Evolutionary conservation across 306 rosid species (phyloP).

Genomic region (Trifolium pratense): DNA sequence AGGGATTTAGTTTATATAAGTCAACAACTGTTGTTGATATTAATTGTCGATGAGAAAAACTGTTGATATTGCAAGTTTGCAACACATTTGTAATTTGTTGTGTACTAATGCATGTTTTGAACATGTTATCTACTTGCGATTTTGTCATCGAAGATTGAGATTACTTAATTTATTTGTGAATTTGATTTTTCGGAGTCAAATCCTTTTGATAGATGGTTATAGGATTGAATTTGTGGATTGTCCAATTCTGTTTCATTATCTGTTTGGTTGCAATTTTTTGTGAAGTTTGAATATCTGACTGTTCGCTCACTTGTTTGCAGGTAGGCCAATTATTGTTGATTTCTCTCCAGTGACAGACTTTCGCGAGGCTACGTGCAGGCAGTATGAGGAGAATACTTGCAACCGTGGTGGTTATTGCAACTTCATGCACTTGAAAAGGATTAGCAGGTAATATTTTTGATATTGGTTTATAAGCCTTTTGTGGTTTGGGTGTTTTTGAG

Average conservation of each 20-base stretch:
- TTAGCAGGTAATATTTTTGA: constrained; percentile 52
- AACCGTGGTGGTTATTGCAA: constrained; percentile 80
- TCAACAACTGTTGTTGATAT: too few relatives aligned
- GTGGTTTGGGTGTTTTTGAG: neutral
- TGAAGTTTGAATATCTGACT: neutral
- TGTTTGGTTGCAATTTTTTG: neutral
- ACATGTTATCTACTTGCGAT: neutral
- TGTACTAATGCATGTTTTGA: neutral
- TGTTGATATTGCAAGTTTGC: neutral
- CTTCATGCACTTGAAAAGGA: constrained; percentile 78
- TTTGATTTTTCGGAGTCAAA: neutral
- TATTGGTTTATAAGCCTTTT: too few relatives aligned
- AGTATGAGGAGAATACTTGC: constrained; percentile 75
- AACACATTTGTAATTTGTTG: neutral
- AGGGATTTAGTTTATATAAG: neutral
- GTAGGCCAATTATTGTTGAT: constrained; percentile 79
- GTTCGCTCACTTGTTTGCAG: constrained; percentile 39
- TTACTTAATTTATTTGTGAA: neutral
- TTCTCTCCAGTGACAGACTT: constrained; percentile 77
- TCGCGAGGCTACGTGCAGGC: constrained; percentile 80
- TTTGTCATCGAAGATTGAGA: neutral
- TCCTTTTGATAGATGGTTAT: neutral
- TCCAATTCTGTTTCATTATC: neutral
- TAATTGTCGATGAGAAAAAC: neutral
- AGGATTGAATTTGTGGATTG: neutral